Percentiles rank a stretch among this genome's conserved stretches.
Evolutionary conservation across 768 basidiomycete genomes (phyloP).

Genomic region (Pholiota conissans): DNA sequence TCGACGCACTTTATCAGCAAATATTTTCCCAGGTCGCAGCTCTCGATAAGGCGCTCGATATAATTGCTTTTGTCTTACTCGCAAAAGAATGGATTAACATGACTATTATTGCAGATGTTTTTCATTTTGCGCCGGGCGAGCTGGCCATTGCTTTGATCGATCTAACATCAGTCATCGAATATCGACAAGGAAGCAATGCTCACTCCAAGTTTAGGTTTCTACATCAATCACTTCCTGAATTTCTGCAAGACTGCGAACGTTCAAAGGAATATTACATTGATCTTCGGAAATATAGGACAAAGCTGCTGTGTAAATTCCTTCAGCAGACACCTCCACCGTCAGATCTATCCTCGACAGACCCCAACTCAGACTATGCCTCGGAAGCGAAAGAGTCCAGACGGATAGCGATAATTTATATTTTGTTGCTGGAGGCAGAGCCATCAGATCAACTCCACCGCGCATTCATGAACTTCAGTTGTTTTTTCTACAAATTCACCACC

Average conservation of each 20-base stretch:
- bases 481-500: too few relatives aligned
- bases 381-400: not conserved
- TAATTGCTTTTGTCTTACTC: not conserved
- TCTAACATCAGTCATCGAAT: too few relatives aligned
- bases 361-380: not conserved
- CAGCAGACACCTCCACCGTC: not conserved
- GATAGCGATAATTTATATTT: not conserved
- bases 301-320: not conserved
- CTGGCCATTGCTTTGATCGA: not conserved
- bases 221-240: slow-evolving; percentile 7
- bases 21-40: not conserved
- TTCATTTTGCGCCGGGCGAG: not conserved
- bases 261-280: not conserved
- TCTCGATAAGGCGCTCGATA: not conserved
- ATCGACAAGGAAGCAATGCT: not conserved
- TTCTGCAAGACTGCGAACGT: not conserved
- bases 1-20: slow-evolving; percentile 6
- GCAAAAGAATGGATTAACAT: not conserved
- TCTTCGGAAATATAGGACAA: not conserved
- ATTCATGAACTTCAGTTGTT: not conserved
- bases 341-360: not conserved
- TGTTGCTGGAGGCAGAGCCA: not conserved
- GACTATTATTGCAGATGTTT: not conserved
- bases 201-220: not conserved
- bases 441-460: not conserved